These are phyloP conservation scores for Phaeodactylum tricornutum DNA, from an alignment of 108 stramenopile genomes.

Conservation along the genomic window DNA sequence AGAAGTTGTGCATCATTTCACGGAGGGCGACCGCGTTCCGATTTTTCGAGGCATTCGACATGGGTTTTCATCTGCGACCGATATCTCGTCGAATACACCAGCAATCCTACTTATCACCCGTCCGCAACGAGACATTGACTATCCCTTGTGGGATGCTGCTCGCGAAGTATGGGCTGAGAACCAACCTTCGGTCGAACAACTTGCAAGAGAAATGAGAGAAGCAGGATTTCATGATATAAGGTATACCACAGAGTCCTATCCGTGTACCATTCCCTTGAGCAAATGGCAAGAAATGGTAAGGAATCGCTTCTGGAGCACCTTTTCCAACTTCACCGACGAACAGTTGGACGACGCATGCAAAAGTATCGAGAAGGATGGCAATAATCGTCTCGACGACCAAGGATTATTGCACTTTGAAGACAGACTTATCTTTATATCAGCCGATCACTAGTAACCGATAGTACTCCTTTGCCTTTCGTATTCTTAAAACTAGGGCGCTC, in stretches of 20 bases:
- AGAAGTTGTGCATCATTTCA: conserved; percentile 48
- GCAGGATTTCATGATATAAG: conserved; percentile 39
- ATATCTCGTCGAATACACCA: neutral
- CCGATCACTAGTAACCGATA: conserved; percentile 5
- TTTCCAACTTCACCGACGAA: conserved; percentile 45
- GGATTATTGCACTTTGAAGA: conserved; percentile 56
- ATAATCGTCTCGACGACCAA: conserved; percentile 20
- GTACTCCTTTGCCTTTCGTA: too few species aligned
- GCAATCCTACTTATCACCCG: conserved; percentile 44
- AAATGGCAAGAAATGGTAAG: conserved; percentile 46
- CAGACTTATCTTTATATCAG: conserved; percentile 47
- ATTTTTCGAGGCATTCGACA: conserved; percentile 34
- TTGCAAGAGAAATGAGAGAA: conserved; percentile 21
- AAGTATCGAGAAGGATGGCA: conserved; percentile 11
- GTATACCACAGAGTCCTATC: conserved; percentile 26
- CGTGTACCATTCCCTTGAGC: conserved; percentile 22
- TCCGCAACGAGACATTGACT: conserved; percentile 55
- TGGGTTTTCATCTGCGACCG: conserved; percentile 9
- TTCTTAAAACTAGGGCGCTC: too few species aligned
- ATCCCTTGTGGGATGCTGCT: conserved; percentile 57
- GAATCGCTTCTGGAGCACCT: conserved; percentile 59
- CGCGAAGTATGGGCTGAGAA: conserved; percentile 41
- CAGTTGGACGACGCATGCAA: conserved; percentile 42
- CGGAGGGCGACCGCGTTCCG: conserved; percentile 16
- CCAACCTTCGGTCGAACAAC: conserved; percentile 32